Evolutionary conservation across 23 red algal species (phyloP).

Genomic region (Gracilaria vermiculophylla): DNA sequence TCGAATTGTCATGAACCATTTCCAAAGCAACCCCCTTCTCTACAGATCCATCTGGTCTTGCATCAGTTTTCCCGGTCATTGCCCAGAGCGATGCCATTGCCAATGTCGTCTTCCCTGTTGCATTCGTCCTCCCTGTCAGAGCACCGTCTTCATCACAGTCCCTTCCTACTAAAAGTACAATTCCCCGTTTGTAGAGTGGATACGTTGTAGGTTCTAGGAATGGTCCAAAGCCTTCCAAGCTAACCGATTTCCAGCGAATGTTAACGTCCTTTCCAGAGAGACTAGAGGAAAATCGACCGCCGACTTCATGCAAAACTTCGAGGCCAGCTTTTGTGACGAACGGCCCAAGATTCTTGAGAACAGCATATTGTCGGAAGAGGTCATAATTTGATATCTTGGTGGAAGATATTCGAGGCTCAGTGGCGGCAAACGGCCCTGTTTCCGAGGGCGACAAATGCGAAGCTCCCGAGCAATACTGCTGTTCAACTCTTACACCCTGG

Average conservation of each 20-base stretch:
- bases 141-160: slow-evolving; percentile 49
- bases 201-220: slow-evolving; percentile 62
- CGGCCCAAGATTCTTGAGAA: slow-evolving; percentile 15
- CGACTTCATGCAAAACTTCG: slow-evolving; percentile 46
- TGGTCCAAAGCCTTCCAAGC: slow-evolving; percentile 60
- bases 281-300: slow-evolving; percentile 10
- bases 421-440: slow-evolving; percentile 12
- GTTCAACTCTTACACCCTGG: slow-evolving; percentile 47
- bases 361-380: slow-evolving; percentile 36
- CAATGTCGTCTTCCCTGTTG: slow-evolving; percentile 74
- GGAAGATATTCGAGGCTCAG: slow-evolving; percentile 35
- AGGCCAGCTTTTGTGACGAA: slow-evolving; percentile 17
- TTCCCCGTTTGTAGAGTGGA: slow-evolving; percentile 52
- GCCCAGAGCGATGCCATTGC: slow-evolving; percentile 88
- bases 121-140: slow-evolving; percentile 65
- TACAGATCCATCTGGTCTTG: slow-evolving; percentile 57
- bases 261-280: slow-evolving; percentile 32
- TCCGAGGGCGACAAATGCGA: background rate
- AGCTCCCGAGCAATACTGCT: background rate
- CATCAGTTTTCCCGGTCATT: slow-evolving; percentile 60
- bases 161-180: slow-evolving; percentile 64
- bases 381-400: slow-evolving; percentile 37
- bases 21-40: slow-evolving; percentile 45
- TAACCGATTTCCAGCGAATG: slow-evolving; percentile 58
- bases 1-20: slow-evolving; percentile 68